Conservation (phyloP, 768 basidiomycete species). For the Tricholoma sp. region DNA sequence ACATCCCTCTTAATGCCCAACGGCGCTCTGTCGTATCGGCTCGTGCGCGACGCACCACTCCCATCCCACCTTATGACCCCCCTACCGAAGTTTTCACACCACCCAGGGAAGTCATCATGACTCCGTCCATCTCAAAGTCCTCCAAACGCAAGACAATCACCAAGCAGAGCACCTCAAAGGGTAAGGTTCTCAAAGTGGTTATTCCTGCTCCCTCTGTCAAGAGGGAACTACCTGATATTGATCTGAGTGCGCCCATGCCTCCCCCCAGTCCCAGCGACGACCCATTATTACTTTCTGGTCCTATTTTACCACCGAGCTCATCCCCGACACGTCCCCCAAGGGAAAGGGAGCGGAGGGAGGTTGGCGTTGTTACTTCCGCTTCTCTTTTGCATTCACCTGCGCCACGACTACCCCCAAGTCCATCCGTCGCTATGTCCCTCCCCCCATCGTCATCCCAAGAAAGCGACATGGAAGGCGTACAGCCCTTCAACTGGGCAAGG, state of each 20-base stretch:
- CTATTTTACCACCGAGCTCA: slow-evolving; percentile 24
- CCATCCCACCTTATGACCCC: slow-evolving; percentile 59
- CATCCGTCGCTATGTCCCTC: slow-evolving; percentile 5
- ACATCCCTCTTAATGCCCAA: slow-evolving; percentile 20
- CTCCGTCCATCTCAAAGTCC: slow-evolving; percentile 34
- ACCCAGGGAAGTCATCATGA: slow-evolving; percentile 54
- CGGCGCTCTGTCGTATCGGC: slow-evolving; percentile 20
- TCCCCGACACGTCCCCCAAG: slow-evolving; percentile 14
- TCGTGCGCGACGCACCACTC: slow-evolving; percentile 42
- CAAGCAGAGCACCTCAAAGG: slow-evolving; percentile 11
- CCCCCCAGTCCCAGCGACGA: slow-evolving; percentile 76
- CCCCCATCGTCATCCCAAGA: slow-evolving; percentile 16
- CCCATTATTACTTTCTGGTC: slow-evolving; percentile 57
- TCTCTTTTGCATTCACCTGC: slow-evolving; percentile 1
- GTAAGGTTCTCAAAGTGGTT: slow-evolving; percentile 15
- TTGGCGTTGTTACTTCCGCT: slow-evolving; percentile 21
- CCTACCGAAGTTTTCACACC: slow-evolving; percentile 67
- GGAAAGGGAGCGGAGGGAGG: slow-evolving; percentile 4
- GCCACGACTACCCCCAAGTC: neutral
- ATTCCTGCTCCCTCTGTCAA: slow-evolving; percentile 33
- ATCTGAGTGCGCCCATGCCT: slow-evolving; percentile 52
- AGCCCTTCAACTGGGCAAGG: slow-evolving; percentile 19
- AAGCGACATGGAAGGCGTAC: slow-evolving; percentile 5
- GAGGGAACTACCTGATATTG: slow-evolving; percentile 61
- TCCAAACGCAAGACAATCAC: slow-evolving; percentile 26